Conservation (phyloP, 345 rosid genomes). For the Salix koriyanagi region DNA sequence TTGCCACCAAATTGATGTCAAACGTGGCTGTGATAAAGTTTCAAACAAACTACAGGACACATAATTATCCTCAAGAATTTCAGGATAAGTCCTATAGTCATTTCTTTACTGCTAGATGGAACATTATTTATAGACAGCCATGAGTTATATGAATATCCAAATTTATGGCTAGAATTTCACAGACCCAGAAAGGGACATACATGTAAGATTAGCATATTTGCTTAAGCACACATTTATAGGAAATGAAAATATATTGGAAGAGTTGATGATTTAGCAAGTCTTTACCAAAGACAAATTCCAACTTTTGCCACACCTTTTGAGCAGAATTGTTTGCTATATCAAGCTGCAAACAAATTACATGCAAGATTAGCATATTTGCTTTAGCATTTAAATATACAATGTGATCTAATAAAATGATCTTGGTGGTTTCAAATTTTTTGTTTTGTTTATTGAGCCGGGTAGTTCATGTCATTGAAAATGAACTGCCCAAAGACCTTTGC, state of each 20-base stretch:
- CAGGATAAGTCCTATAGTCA: too few species aligned
- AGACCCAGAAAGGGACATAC: too few species aligned
- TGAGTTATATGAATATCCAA: too few species aligned
- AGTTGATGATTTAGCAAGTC: conserved; percentile 14
- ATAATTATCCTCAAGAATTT: too few species aligned
- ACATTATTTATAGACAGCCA: too few species aligned
- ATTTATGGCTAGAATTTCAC: too few species aligned
- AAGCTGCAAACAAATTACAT: conserved; percentile 49
- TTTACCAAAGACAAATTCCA: conserved; percentile 90
- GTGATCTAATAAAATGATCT: not conserved
- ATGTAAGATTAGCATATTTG: not conserved
- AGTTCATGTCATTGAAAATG: too few species aligned
- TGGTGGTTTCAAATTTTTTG: not conserved
- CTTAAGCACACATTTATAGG: not conserved
- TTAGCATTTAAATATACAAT: not conserved
- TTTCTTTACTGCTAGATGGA: too few species aligned
- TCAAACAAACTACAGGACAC: too few species aligned
- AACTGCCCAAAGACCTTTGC: too few species aligned
- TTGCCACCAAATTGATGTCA: too few species aligned
- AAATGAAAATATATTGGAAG: not conserved
- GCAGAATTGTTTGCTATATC: conserved; percentile 82
- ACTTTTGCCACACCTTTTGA: conserved; percentile 83
- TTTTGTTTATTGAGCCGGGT: not conserved
- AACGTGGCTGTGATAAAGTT: too few species aligned
- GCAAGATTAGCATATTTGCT: conserved; percentile 10